Conservation (phyloP, 2,329 filamentous ascomycete species). For the Botrytis sinoallii region DNA sequence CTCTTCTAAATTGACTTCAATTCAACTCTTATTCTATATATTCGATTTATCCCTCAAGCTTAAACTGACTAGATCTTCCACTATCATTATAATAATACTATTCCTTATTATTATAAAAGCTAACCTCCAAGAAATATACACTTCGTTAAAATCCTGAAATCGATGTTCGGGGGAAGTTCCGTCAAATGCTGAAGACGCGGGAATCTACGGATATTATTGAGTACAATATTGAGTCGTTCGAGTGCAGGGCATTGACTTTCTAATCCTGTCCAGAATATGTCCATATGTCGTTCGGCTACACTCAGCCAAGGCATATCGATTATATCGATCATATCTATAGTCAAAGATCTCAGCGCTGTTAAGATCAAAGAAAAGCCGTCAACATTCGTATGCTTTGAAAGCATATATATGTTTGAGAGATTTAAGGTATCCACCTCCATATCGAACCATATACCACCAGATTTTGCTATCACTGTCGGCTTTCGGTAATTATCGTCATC, state of each 20-base stretch:
- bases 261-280: not conserved
- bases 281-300: accelerated
- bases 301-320: no score
- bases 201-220: accelerated
- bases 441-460: not conserved
- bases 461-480: not conserved
- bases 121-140: no score
- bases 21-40: no score
- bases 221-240: not conserved
- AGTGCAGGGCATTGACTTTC: not conserved
- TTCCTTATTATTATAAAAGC: no score
- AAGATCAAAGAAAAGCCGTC: not conserved
- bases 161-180: accelerated
- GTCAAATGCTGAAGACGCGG: accelerated
- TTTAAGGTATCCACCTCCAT: not conserved
- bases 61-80: no score
- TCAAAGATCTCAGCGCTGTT: not conserved
- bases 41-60: no score
- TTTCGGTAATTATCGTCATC: not conserved
- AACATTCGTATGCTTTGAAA: accelerated
- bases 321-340: not conserved
- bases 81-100: no score
- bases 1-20: no score
- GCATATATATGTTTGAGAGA: not conserved
- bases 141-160: not conserved